Base-by-base conservation (phyloP, 306 rosid genomes). In the Mimosa bimucronata region DNA sequence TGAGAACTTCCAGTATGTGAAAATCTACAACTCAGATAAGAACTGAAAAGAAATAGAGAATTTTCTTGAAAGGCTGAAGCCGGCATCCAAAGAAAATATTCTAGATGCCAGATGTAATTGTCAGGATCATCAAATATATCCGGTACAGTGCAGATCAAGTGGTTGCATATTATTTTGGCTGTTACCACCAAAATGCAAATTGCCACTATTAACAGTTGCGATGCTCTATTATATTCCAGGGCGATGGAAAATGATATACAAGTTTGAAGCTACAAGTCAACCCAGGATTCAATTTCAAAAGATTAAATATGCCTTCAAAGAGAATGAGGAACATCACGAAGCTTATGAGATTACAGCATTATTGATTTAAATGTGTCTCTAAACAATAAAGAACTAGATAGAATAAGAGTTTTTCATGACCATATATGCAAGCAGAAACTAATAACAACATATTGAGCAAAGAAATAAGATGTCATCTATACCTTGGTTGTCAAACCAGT, bases 401-500 rank as follows among this genome's bases (percentile, higher is more conserved):
- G 53, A 37, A 66, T 26, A 72, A 58, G 37, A 72, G 48, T 42
- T 73, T 38, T 18, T 30, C 28, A 72, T 77, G 66, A 73, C 75
- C 79, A 73, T 26, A 30, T 55, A 60, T 68, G 70, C 52, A 26
- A 73, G 75, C 66, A 77, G 64, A 68, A 79, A 13, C 38, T 41
- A 30, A 74, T 76, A 77, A 66, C 69, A 77, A 71, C 50, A 34
- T 62, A 81, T 55, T 78, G 71, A 72, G 60, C 31, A 69, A 50
- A 72, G 64, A 57, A 7, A 12, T 44, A 40, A 58, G 64, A 68
- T 48, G 57, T n/a, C 65, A 79, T 91, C 15, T 55, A 79, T 91
- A 91, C 99, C 98, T 83, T 87, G 83, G 92, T 83, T 71, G 83
- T 85, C 62, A 84, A 81, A 82, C 97, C 97, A 70, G 81, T 84